phyloP scores from a whole-genome alignment of 257 asterid species.

The Solanum raphanifolium region DNA sequence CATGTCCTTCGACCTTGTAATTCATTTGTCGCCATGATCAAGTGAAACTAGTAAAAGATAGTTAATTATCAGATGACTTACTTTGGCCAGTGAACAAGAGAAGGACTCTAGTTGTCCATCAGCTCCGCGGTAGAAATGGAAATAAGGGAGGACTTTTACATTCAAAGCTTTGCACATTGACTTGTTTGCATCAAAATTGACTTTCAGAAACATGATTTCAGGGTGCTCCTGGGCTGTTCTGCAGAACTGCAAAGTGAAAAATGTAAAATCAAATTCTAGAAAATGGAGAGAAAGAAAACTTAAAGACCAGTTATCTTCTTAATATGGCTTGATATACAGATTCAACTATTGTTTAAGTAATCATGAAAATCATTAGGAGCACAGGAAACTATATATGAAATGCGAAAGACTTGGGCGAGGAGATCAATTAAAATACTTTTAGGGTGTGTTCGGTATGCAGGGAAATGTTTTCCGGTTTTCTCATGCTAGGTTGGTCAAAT shows the following conservation, averaged over 20 bases:
- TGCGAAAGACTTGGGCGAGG: not conserved
- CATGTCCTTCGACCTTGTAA: not conserved
- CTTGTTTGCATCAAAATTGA: slow-evolving; percentile 80
- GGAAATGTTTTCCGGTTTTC: not conserved
- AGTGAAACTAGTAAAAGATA: not conserved
- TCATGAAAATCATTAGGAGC: not conserved
- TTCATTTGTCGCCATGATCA: not conserved
- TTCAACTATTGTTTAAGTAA: not conserved
- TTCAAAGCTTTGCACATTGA: slow-evolving; percentile 88
- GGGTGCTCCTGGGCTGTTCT: slow-evolving; percentile 67
- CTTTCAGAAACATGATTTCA: slow-evolving; percentile 71
- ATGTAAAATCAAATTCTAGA: not conserved
- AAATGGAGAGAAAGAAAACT: not conserved
- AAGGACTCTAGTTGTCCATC: slow-evolving; percentile 89
- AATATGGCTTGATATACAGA: not conserved
- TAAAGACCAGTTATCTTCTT: not conserved
- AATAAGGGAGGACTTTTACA: slow-evolving; percentile 86
- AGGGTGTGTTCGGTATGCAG: not conserved
- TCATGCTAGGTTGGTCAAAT: not conserved
- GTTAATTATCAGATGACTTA: slow-evolving; percentile 15
- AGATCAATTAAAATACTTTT: not conserved
- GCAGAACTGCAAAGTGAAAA: slow-evolving; percentile 49
- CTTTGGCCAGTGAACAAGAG: slow-evolving; percentile 92
- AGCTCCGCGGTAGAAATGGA: slow-evolving; percentile 94
- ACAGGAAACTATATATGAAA: not conserved